phyloP scores from a whole-genome alignment of 2,329 filamentous ascomycete genomes.

The Cladosporium colombiae region DNA sequence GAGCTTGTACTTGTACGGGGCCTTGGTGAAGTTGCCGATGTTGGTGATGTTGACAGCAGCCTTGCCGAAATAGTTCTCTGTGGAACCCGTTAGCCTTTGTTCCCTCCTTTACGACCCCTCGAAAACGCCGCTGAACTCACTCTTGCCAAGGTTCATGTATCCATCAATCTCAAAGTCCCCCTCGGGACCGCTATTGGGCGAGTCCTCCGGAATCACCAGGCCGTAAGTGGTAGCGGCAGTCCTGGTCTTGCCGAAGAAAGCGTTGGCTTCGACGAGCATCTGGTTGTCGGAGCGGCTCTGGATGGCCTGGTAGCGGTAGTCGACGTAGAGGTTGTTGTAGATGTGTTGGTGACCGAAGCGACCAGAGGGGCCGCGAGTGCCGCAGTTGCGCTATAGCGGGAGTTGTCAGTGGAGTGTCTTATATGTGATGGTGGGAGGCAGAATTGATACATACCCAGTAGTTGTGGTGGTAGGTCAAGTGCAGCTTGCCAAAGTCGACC shows the following conservation, averaged over 20 bases:
- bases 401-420: background rate
- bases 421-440: background rate
- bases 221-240: constrained; percentile 58
- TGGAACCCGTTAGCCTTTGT: constrained; percentile 9
- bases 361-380: constrained; percentile 51
- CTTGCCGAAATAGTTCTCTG: constrained; percentile 52
- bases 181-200: constrained; percentile 55
- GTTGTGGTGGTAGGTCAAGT: constrained; percentile 55
- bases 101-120: background rate
- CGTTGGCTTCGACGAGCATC: constrained; percentile 53
- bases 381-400: constrained; percentile 42
- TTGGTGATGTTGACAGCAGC: constrained; percentile 55
- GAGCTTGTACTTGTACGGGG: constrained; percentile 52
- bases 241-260: constrained; percentile 49
- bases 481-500: constrained; percentile 47
- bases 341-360: constrained; percentile 54
- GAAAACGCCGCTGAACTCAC: constrained; percentile 38
- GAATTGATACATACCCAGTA: constrained; percentile 34
- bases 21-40: constrained; percentile 52
- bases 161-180: constrained; percentile 58
- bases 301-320: constrained; percentile 52
- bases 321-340: constrained; percentile 53
- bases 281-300: constrained; percentile 54
- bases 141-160: constrained; percentile 55
- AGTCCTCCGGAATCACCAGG: constrained; percentile 57